Evolutionary conservation across 2,329 filamentous ascomycete species (phyloP), one percentile per base, ranked within the genome.

Genomic region (Massarina eburnea): DNA sequence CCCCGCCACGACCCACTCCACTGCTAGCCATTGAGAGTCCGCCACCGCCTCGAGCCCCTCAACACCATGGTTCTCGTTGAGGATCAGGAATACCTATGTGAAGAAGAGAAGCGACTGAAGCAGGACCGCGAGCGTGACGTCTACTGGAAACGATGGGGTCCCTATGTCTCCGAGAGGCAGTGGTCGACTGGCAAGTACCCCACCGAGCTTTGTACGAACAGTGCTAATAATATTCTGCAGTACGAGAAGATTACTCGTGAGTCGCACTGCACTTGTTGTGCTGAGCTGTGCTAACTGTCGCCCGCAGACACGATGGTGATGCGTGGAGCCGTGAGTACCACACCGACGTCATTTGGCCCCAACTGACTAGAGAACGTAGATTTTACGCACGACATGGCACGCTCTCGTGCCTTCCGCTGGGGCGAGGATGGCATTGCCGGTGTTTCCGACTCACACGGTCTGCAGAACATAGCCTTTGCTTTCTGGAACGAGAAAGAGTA

Each of bases 101-200:
- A 88, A 71, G 92, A 97, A 75, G 92, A 97, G 78, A 88, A 87
- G 71, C 86, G 94, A 39, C 80, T 97, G 59, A 86, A 87, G 66
- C 84, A 96, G 66, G 92, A 97, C 72, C 83, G 85, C 48, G 83
- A 92, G 55, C 85, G 86, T 54, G 81, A 75, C 55, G 92, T 89
- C 71, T 97, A 97, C 77, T 97, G 92, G 92, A 97, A 97, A 82
- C 90, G 87, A 83, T 96, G 91, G 91, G 92, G 92, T 44, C 86
- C 91, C 19, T 97, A 96, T 66, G 86, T 95, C 60, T 84, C 91
- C 44, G 92, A 97, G 76, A 80, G 91, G 66, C 91, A 96, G 76
- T 96, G 92, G 92, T 91, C 91, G 46, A 96, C 91, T 58, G 91
- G 89, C 88, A 75, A 67, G 81, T 58, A 44, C 30, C 19, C 21